phyloP scores from a whole-genome alignment of 192 early-diverging fungal genomes.

The Lunasporangiospora selenospora region DNA sequence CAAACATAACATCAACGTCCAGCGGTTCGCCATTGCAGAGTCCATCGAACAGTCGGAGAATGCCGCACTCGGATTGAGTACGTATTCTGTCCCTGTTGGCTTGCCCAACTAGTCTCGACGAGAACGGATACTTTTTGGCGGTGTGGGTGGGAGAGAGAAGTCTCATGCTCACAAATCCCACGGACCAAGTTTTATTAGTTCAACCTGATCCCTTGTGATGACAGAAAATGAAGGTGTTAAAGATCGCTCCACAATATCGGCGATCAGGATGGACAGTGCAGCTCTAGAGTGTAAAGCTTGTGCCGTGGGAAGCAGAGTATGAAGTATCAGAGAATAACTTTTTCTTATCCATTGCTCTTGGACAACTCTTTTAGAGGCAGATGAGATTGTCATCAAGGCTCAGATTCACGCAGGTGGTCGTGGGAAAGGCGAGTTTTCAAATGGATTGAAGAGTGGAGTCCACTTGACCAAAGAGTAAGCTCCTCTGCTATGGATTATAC shows the following conservation, averaged over 20 bases:
- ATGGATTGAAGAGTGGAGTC: slow-evolving; percentile 40
- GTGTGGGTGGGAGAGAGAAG: neutral
- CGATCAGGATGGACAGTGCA: too few species aligned
- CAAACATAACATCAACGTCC: slow-evolving; percentile 41
- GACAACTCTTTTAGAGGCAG: slow-evolving; percentile 13
- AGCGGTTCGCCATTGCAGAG: slow-evolving; percentile 37
- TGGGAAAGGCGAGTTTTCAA: slow-evolving; percentile 41
- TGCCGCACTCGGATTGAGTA: slow-evolving; percentile 33
- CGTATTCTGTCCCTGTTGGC: neutral
- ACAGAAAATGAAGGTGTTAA: too few species aligned
- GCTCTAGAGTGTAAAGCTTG: neutral
- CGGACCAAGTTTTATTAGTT: slow-evolving; percentile 2
- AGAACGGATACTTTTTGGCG: too few species aligned
- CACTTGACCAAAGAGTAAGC: slow-evolving; percentile 43
- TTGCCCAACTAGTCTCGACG: too few species aligned
- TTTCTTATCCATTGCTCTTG: neutral
- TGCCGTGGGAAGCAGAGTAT: neutral
- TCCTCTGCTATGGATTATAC: too few species aligned
- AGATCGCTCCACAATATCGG: too few species aligned
- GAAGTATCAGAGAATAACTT: neutral
- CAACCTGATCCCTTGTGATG: too few species aligned
- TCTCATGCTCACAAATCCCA: slow-evolving; percentile 3
- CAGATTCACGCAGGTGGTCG: slow-evolving; percentile 44
- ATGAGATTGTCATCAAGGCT: slow-evolving; percentile 44
- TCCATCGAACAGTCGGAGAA: slow-evolving; percentile 33